These are phyloP conservation scores for Drosera spatulata DNA, from an alignment of 179 eudicot species.

Conservation along the genomic window DNA sequence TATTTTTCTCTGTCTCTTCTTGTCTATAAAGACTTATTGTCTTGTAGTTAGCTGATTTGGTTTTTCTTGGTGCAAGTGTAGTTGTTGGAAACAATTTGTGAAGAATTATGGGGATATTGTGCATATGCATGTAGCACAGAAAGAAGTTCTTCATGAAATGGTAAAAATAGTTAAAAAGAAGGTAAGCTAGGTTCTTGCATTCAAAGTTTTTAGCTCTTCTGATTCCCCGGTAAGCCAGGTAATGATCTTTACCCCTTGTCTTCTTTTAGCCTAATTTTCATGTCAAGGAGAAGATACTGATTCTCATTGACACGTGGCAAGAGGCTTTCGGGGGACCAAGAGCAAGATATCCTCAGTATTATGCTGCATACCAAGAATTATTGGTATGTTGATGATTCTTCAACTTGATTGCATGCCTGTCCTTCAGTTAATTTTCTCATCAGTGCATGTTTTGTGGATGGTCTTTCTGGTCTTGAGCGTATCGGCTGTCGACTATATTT, in stretches of 20 bases:
- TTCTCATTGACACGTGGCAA: slow-evolving; percentile 97
- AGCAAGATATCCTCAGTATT: slow-evolving; percentile 91
- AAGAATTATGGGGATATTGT: slow-evolving; percentile 94
- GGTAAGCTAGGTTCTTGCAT: slow-evolving; percentile 30
- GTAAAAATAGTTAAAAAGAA: slow-evolving; percentile 76
- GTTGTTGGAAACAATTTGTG: slow-evolving; percentile 89
- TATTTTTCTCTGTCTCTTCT: too few relatives aligned
- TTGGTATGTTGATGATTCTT: slow-evolving; percentile 41
- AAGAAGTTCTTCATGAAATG: slow-evolving; percentile 83
- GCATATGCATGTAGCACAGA: slow-evolving; percentile 98
- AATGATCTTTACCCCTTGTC: slow-evolving; percentile 8
- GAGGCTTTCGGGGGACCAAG: slow-evolving; percentile 97
- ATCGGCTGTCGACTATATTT: too few relatives aligned
- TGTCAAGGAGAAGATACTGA: slow-evolving; percentile 90
- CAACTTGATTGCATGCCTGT: too few relatives aligned
- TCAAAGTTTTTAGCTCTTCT: not conserved
- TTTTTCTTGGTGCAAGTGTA: slow-evolving; percentile 15
- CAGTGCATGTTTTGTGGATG: not conserved
- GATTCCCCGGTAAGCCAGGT: not conserved
- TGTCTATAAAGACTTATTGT: not conserved
- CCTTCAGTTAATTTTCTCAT: too few relatives aligned
- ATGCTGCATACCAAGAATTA: slow-evolving; percentile 88
- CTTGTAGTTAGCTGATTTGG: not conserved
- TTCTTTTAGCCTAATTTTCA: slow-evolving; percentile 70
- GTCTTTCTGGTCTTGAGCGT: not conserved